Evolutionary conservation across 2,329 filamentous ascomycete species (phyloP).

Genomic region (Penicillium sp.): DNA sequence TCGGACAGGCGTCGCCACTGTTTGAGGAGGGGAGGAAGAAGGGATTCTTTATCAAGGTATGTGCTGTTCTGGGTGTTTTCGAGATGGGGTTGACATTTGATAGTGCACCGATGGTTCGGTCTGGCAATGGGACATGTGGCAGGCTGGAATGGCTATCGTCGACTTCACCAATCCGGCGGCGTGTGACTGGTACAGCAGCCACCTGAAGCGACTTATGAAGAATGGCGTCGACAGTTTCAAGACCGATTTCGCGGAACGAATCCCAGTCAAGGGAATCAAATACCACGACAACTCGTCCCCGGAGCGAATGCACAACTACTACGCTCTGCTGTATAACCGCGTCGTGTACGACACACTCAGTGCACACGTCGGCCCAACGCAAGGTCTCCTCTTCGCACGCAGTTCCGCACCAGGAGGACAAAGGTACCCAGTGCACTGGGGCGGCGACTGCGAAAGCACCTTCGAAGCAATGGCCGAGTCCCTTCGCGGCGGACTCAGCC

Average conservation of each 20-base stretch:
- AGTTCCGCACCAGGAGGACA: slow-evolving; percentile 67
- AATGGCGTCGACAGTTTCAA: slow-evolving; percentile 71
- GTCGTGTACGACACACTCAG: slow-evolving; percentile 66
- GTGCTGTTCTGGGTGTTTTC: background rate
- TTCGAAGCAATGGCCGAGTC: slow-evolving; percentile 72
- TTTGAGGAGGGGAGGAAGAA: slow-evolving; percentile 62
- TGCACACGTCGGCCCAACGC: slow-evolving; percentile 48
- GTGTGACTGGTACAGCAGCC: slow-evolving; percentile 61
- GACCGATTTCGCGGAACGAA: slow-evolving; percentile 73
- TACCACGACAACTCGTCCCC: slow-evolving; percentile 64
- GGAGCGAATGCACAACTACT: slow-evolving; percentile 72
- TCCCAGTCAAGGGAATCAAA: slow-evolving; percentile 63
- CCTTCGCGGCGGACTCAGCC: slow-evolving; percentile 62
- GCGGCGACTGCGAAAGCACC: slow-evolving; percentile 72
- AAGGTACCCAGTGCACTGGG: slow-evolving; percentile 69
- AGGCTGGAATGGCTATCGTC: slow-evolving; percentile 71
- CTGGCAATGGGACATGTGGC: slow-evolving; percentile 77
- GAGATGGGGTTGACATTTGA: background rate
- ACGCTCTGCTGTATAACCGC: slow-evolving; percentile 71
- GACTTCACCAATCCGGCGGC: slow-evolving; percentile 73
- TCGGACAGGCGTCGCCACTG: slow-evolving; percentile 66
- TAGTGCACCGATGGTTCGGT: slow-evolving; percentile 64
- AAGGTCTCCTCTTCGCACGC: slow-evolving; percentile 67
- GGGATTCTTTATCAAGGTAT: slow-evolving; percentile 64
- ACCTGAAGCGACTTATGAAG: slow-evolving; percentile 64